Percentiles rank a stretch among this genome's conserved stretches.
Evolutionary conservation across 306 rosid species (phyloP).

Genomic region (Oemleria cerasiformis): DNA sequence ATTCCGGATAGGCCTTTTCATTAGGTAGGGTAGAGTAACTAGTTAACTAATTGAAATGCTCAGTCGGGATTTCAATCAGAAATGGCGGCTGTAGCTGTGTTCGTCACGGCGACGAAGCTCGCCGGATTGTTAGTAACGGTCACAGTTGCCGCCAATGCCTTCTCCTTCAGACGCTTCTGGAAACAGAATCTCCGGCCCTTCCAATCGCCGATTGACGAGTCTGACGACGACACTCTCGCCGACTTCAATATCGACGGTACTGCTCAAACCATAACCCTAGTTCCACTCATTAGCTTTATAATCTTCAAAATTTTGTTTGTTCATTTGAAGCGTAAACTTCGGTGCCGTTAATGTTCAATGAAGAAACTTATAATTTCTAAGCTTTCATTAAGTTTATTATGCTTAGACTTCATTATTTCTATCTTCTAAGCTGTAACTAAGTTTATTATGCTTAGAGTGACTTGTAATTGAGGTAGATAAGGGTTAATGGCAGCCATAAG

Average conservation of each 20-base stretch:
- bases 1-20: not conserved
- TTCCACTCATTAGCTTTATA: not conserved
- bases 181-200: slow-evolving; percentile 62
- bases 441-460: not conserved
- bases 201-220: slow-evolving; percentile 71
- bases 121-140: slow-evolving; percentile 59
- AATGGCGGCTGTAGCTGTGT: slow-evolving; percentile 60
- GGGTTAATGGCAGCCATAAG: not conserved
- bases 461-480: not conserved
- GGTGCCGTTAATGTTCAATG: not conserved
- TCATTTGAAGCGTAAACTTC: not conserved
- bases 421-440: not conserved
- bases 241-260: slow-evolving; percentile 55
- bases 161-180: slow-evolving; percentile 61
- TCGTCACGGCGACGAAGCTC: slow-evolving; percentile 70
- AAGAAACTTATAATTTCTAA: not conserved
- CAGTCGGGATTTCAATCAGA: not conserved
- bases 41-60: not conserved
- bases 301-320: not conserved
- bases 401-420: not conserved
- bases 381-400: not conserved
- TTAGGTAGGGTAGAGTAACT: not conserved
- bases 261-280: not conserved
- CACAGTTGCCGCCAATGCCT: slow-evolving; percentile 74
- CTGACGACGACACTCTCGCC: slow-evolving; percentile 66